Percentiles rank a stretch among this genome's conserved stretches.
phyloP scores from a whole-genome alignment of 306 rosid species.

The Herpetospermum pedunculosum region DNA sequence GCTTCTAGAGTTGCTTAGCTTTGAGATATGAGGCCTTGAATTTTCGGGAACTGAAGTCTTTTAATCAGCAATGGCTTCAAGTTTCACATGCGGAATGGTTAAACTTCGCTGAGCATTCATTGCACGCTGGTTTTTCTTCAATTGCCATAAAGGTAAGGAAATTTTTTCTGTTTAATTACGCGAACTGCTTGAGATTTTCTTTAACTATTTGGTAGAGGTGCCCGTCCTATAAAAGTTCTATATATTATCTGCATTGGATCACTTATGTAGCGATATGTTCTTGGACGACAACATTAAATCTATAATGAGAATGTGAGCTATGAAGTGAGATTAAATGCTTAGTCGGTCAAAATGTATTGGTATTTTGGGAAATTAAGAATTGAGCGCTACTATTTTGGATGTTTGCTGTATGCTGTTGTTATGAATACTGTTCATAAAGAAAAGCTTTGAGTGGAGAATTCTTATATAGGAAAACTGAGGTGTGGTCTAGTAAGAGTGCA shows the following conservation, averaged over 20 bases:
- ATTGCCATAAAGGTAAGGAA: slow-evolving; percentile 41
- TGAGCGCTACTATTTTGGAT: not conserved
- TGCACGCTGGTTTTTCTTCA: slow-evolving; percentile 40
- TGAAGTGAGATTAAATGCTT: not conserved
- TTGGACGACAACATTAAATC: not conserved
- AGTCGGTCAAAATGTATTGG: not conserved
- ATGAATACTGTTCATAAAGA: not conserved
- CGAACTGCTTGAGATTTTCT: slow-evolving; percentile 1
- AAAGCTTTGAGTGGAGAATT: not conserved
- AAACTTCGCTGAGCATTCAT: slow-evolving; percentile 45
- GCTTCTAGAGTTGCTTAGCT: slow-evolving; percentile 67
- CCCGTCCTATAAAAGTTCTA: not conserved
- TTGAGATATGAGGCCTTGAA: slow-evolving; percentile 78
- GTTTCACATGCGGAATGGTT: slow-evolving; percentile 62
- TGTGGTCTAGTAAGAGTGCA: not conserved
- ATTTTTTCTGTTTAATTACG: not conserved
- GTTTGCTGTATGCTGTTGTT: not conserved
- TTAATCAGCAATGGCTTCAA: slow-evolving; percentile 35
- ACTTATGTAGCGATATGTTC: not conserved
- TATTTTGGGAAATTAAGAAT: not conserved
- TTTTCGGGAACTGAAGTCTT: slow-evolving; percentile 43
- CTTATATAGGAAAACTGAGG: not conserved
- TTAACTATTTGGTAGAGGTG: not conserved
- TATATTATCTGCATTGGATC: not conserved
- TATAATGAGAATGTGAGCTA: not conserved